Evolutionary conservation across 1,284 basidiomycete genomes (phyloP).

Genomic region (Ustilago trichophora): DNA sequence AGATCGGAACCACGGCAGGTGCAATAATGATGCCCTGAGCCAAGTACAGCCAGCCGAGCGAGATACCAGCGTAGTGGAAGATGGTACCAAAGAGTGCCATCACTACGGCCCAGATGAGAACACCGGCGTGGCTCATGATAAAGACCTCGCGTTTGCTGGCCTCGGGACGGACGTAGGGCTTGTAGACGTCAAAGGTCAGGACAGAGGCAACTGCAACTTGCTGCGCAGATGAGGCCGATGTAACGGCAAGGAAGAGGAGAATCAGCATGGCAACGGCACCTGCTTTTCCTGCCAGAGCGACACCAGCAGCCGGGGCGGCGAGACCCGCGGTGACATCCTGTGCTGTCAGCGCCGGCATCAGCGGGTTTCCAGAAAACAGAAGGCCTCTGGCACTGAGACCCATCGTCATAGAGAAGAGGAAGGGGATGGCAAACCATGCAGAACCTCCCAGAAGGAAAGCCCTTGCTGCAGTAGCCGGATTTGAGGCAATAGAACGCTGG

Average conservation of each 20-base stretch:
- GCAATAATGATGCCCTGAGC: slow-evolving; percentile 85
- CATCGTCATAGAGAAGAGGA: slow-evolving; percentile 72
- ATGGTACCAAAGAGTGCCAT: slow-evolving; percentile 84
- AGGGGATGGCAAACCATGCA: slow-evolving; percentile 75
- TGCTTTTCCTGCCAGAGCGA: slow-evolving; percentile 78
- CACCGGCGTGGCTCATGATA: slow-evolving; percentile 74
- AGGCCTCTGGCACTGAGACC: slow-evolving; percentile 73
- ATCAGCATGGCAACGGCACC: slow-evolving; percentile 79
- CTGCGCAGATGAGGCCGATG: slow-evolving; percentile 85
- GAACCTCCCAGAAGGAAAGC: slow-evolving; percentile 89
- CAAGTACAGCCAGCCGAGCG: slow-evolving; percentile 71
- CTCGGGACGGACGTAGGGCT: slow-evolving; percentile 74
- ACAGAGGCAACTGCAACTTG: slow-evolving; percentile 79
- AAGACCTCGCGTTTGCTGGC: slow-evolving; percentile 75
- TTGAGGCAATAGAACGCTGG: slow-evolving; percentile 87
- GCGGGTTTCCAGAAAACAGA: slow-evolving; percentile 36
- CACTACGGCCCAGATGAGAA: slow-evolving; percentile 74
- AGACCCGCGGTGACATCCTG: slow-evolving; percentile 59
- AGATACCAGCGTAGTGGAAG: slow-evolving; percentile 78
- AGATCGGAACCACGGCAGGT: slow-evolving; percentile 85
- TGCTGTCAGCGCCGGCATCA: slow-evolving; percentile 48
- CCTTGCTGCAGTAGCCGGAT: slow-evolving; percentile 81
- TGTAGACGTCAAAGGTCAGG: slow-evolving; percentile 72
- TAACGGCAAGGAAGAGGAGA: slow-evolving; percentile 74
- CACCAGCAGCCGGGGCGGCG: slow-evolving; percentile 70